Base-by-base conservation (phyloP, 352 stramenopile species). In the Pythium biforme region DNA sequence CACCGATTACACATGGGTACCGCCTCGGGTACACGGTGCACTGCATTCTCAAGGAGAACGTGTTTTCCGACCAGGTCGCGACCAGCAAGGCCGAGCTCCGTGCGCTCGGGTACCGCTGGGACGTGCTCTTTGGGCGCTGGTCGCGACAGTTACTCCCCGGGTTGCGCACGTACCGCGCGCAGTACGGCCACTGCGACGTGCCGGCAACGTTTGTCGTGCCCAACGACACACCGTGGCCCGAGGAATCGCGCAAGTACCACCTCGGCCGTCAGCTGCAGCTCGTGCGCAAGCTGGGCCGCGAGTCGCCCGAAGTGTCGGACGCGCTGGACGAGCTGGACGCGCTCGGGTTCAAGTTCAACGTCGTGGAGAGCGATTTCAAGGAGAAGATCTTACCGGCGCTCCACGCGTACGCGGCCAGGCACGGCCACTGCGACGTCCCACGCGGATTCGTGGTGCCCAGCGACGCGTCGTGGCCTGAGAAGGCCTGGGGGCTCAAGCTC, bases 371-470 rank as follows among this genome's bases (percentile, higher is more conserved):
- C 45, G 67, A 75, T 5, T 92, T 89, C 51, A 70, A 78, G 10
- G 59, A 72, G 39, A 62, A 66, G 52, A 66, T 71, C 25, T 31
- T 73, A 4, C 66, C 83, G n/a, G 91, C 89, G 3, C 68, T 98
- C 23, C 71, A 91, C 25, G 70, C 74, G 19, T 98, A 97, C 67
- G 86, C 46, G 11, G 26, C 51, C 1, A 57, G 45, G 22, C 89
- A 92, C 53, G 90, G 88, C 23, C 88, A 98, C 70, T 81, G 92
- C 50, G 68, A 90, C 33, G 89, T 98, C 7, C 89, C 93, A 25
- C 79, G 93, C 51, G 82, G 85, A 22, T 98, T 97, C 73, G 82
- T 88, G 17, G 88, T 98, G 1, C 92, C 94, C 0, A 60, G 71
- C 27, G 74, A 86, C 40, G 77, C 88, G 26, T 41, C 75, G 26